Conservation (phyloP, 2,329 filamentous ascomycete species). For the Colletotrichum abscissum region DNA sequence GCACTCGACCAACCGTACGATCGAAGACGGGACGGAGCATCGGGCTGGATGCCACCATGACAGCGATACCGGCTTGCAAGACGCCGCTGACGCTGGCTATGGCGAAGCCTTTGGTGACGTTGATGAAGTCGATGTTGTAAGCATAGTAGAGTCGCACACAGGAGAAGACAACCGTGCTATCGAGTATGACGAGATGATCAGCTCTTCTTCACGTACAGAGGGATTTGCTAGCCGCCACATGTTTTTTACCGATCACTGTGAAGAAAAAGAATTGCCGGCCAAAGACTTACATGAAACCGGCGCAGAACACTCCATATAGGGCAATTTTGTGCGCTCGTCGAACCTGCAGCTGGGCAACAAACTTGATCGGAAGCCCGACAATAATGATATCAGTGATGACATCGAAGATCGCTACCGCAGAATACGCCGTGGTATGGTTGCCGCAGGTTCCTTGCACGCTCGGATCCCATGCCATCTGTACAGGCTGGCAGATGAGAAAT, state of each 20-base stretch:
- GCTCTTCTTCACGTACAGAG: too few species aligned
- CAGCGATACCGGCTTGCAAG: conserved; percentile 36
- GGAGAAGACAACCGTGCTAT: conserved; percentile 35
- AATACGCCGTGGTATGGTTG: conserved; percentile 31
- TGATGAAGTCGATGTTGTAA: conserved; percentile 35
- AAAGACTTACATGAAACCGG: conserved; percentile 35
- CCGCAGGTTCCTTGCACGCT: conserved; percentile 26
- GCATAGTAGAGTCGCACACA: conserved; percentile 35
- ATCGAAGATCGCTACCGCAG: conserved; percentile 37
- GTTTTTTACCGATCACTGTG: too few species aligned
- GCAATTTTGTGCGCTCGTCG: conserved; percentile 35
- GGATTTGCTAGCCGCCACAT: too few species aligned
- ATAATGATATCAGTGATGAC: conserved; percentile 37
- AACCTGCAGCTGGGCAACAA: conserved; percentile 34
- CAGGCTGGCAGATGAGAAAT: conserved; percentile 46
- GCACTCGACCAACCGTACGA: conserved; percentile 26
- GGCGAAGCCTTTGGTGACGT: conserved; percentile 33
- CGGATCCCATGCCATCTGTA: conserved; percentile 47
- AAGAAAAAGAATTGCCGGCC: too few species aligned
- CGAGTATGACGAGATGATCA: neutral
- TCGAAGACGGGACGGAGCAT: conserved; percentile 38
- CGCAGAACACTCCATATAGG: conserved; percentile 35
- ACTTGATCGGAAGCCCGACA: conserved; percentile 34
- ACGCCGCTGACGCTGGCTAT: conserved; percentile 30
- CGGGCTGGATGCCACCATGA: conserved; percentile 36